These are phyloP conservation scores for Royoungia palumana DNA, from an alignment of 768 basidiomycete species.

Conservation along the genomic window DNA sequence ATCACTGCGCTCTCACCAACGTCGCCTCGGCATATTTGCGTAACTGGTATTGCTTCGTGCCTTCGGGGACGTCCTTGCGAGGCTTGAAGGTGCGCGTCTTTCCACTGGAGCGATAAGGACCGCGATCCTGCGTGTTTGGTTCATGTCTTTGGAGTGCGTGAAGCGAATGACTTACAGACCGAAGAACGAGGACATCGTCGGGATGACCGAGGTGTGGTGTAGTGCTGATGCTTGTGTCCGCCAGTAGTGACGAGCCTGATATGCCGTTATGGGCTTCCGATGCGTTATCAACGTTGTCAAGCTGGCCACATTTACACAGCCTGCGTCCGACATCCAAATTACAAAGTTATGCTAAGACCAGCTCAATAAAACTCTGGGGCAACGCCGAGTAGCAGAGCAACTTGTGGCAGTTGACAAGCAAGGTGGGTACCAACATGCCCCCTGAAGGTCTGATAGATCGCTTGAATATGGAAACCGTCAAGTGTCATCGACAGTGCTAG, in stretches of 20 bases:
- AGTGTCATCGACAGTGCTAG: neutral
- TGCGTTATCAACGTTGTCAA: too few species aligned
- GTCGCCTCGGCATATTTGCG: slow-evolving; percentile 98
- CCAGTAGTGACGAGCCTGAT: too few species aligned
- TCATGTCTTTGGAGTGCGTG: slow-evolving; percentile 6
- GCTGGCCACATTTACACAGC: neutral
- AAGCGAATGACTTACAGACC: slow-evolving; percentile 57
- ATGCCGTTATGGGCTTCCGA: too few species aligned
- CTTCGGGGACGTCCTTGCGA: slow-evolving; percentile 90
- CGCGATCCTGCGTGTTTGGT: slow-evolving; percentile 9
- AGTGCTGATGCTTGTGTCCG: neutral
- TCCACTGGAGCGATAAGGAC: slow-evolving; percentile 47
- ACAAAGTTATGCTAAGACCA: too few species aligned
- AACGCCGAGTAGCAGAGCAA: too few species aligned
- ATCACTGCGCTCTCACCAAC: slow-evolving; percentile 45
- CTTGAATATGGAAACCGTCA: neutral
- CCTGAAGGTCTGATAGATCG: too few species aligned
- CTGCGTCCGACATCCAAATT: too few species aligned
- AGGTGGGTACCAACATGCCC: too few species aligned
- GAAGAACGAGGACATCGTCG: slow-evolving; percentile 81
- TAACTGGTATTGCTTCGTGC: slow-evolving; percentile 96
- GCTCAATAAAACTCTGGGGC: too few species aligned
- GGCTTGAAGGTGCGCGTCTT: slow-evolving; percentile 97
- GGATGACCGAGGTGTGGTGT: slow-evolving; percentile 11
- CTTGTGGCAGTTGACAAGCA: too few species aligned